Base-by-base conservation (phyloP, 2,329 filamentous ascomycete genomes). In the Cryphonectria parasitica region DNA sequence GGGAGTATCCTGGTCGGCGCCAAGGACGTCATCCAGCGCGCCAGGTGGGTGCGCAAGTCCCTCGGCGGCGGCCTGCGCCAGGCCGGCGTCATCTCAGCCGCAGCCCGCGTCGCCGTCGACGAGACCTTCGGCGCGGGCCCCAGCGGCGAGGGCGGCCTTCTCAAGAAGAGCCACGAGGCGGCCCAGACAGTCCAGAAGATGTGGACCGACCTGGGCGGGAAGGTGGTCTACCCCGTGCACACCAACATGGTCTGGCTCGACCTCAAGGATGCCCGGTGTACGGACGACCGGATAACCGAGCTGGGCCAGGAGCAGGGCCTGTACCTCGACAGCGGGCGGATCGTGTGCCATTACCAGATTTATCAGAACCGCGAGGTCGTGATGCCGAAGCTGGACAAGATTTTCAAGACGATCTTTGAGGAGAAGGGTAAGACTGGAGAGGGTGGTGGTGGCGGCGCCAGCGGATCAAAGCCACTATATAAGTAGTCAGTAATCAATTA, bases 231-330 rank as follows among this genome's bases (percentile, higher is more conserved):
- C 71, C 91, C 92, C 0, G 90, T 92, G 1, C 90, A 97, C 77
- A 97, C 94, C n/a, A 97, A 97, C 81, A 97, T 97, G 92, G 89
- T 93, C 45, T 97, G 93, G 93, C 77, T 97, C 70, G 91, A 97
- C 78, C 82, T 96, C 22, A 86, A 89, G 41, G 85, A 86, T 0
- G 86, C 88, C 15, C 87, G 88, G 1, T 83, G 84, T 72, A 77
- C 78, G 19, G 72, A 66, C 7, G 78, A 78, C 68, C 78, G 76
- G 54, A 82, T 87, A 66, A 76, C 78, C 19, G 77, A 80, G 74
- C 77, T 84, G 43, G 82, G 81, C 7, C 76, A 77, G 64, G 81
- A 82, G 45, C 80, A 77, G 15, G 85, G 85, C 0, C 75, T 88
- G 69, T 81, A 79, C 71, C 74, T 85, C 5, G 73, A 78, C 68